Percentiles rank a stretch among this genome's conserved stretches.
These are phyloP conservation scores for Annulohypoxylon truncatum DNA, from an alignment of 2,329 filamentous ascomycete genomes.

Conservation along the genomic window DNA sequence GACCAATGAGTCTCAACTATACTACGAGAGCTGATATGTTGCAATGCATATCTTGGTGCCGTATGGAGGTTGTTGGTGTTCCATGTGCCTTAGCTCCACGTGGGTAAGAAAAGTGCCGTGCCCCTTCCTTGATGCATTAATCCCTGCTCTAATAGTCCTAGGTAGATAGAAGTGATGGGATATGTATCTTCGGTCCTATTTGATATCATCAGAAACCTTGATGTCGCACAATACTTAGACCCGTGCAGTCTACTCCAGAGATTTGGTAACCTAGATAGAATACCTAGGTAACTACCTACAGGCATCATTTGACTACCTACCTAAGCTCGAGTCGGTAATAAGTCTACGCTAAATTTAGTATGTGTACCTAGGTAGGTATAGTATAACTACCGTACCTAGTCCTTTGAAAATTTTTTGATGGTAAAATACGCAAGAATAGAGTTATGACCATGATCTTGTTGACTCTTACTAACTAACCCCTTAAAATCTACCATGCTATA, in stretches of 20 bases:
- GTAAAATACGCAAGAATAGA: too few species aligned
- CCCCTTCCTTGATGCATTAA: not conserved
- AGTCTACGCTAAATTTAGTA: too few species aligned
- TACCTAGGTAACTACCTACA: too few species aligned
- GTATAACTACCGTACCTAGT: too few species aligned
- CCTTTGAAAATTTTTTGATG: not conserved
- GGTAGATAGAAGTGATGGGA: not conserved
- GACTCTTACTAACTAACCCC: not conserved
- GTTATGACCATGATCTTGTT: not conserved
- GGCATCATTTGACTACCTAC: too few species aligned
- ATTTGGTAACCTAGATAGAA: too few species aligned
- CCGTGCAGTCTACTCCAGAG: too few species aligned
- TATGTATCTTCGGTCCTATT: not conserved
- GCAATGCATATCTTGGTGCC: not conserved
- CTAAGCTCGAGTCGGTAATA: too few species aligned
- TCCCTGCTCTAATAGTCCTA: not conserved
- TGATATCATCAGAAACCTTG: not conserved
- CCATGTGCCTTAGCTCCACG: not conserved
- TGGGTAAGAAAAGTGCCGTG: not conserved
- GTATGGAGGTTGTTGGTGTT: not conserved
- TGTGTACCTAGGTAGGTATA: too few species aligned
- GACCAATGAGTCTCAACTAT: not conserved
- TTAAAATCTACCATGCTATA: not conserved
- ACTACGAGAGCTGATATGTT: not conserved
- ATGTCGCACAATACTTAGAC: too few species aligned